Percentiles rank a stretch among this genome's conserved stretches.
Evolutionary conservation across 352 stramenopile genomes (phyloP).

Genomic region (Globisporangium barbulae): DNA sequence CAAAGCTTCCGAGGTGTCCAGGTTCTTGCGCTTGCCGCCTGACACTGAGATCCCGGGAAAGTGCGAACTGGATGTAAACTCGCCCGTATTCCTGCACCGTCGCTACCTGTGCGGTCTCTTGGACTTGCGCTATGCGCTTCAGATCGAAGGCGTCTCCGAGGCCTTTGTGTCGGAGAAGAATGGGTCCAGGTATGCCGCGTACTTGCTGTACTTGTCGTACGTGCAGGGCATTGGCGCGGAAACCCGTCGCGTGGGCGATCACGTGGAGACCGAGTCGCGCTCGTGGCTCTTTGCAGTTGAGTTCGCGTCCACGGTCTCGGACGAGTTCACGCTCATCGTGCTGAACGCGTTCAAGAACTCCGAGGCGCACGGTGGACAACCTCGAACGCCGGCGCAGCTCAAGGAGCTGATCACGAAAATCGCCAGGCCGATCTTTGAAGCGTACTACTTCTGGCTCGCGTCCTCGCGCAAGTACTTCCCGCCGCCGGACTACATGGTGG

Average conservation of each 20-base stretch:
- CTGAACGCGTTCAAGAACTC: constrained; percentile 71
- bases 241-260: constrained; percentile 54
- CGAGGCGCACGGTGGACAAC: constrained; percentile 15
- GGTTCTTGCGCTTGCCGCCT: constrained; percentile 48
- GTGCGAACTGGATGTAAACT: constrained; percentile 79
- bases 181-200: constrained; percentile 47
- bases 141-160: constrained; percentile 94
- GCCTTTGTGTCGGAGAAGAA: constrained; percentile 83
- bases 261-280: constrained; percentile 75
- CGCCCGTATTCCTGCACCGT: constrained; percentile 91
- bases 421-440: constrained; percentile 62
- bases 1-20: constrained; percentile 31
- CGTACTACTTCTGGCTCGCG: constrained; percentile 81
- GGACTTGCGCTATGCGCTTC: constrained; percentile 97
- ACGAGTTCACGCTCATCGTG: constrained; percentile 78
- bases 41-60: constrained; percentile 58
- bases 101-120: constrained; percentile 95
- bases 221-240: constrained; percentile 75
- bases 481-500: constrained; percentile 50
- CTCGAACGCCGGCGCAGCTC: constrained; percentile 10
- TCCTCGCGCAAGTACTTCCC: constrained; percentile 76
- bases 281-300: constrained; percentile 83
- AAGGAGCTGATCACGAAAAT: constrained; percentile 49
- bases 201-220: constrained; percentile 73
- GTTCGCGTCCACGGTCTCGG: constrained; percentile 79